These are phyloP conservation scores for Penicillium sp. DNA, from an alignment of 2,329 filamentous ascomycete genomes.

Conservation along the genomic window DNA sequence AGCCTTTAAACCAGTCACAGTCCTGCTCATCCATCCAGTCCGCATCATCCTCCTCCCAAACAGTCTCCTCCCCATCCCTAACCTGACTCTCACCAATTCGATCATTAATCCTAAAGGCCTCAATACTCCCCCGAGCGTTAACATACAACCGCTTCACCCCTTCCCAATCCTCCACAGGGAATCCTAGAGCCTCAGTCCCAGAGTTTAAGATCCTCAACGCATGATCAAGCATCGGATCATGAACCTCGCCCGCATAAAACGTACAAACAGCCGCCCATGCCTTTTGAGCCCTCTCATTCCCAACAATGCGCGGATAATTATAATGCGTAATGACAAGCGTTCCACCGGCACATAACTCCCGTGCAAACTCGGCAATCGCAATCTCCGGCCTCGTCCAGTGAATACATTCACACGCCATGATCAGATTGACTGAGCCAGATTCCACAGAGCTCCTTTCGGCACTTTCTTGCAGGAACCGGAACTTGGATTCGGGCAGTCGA, in stretches of 20 bases:
- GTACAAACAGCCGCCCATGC: slow-evolving; percentile 2
- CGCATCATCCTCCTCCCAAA: slow-evolving; percentile 3
- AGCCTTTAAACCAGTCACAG: slow-evolving; percentile 6
- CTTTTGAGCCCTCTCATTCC: slow-evolving; percentile 3
- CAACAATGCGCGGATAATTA: slow-evolving; percentile 5
- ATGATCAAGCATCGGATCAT: slow-evolving; percentile 6
- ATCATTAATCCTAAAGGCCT: slow-evolving; percentile 7
- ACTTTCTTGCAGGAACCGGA: slow-evolving; percentile 3
- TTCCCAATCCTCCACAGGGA: slow-evolving; percentile 1
- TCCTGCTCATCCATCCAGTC: slow-evolving; percentile 9
- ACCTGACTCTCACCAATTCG: background rate
- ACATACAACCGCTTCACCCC: slow-evolving; percentile 2
- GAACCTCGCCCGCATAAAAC: background rate
- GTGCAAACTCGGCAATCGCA: slow-evolving; percentile 4
- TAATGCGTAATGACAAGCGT: slow-evolving; percentile 6
- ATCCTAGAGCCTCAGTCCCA: background rate
- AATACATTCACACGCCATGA: slow-evolving; percentile 8
- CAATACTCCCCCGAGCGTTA: slow-evolving; percentile 2
- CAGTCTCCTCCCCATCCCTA: background rate
- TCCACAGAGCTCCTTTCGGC: slow-evolving; percentile 3
- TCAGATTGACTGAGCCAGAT: background rate
- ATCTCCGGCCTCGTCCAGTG: slow-evolving; percentile 5
- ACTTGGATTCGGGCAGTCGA: background rate
- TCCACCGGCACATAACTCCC: background rate
- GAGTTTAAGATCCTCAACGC: slow-evolving; percentile 6